Base-by-base conservation (phyloP, 805 yeast genomes). In the Candida yuanshanica region DNA sequence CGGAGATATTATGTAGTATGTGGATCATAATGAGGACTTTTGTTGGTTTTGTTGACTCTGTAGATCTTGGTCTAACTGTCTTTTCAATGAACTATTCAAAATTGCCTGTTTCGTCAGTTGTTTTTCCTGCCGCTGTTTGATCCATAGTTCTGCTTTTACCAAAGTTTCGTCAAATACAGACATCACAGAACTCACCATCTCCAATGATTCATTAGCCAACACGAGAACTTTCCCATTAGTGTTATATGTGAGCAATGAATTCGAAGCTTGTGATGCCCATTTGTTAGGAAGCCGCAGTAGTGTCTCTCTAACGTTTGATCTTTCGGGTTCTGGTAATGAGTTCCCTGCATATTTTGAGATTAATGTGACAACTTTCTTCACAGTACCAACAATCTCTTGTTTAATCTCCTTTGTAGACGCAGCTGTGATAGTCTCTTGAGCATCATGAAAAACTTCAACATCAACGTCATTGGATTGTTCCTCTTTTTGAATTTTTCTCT, bases 171-270 rank as follows among this genome's bases (percentile, higher is more conserved):
- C 91, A 51, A 95, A 88, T 7, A 90, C 90, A 38, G 73, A 74
- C 49, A 89, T 88, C 16, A 91, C 81, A 43, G 84, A 83, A 32
- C 81, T 74, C 27, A 91, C 82, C 88, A 90, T 54, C 33, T 84
- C 93, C 36, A 91, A 65, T 0, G 96, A 82, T 60, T 93, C 99
- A 49, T 83, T 83, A 0, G 98, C 97, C 45, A 91, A 69, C 5
- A 84, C 73, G 20, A 93, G 64, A 1, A 88, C 85, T 47, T 82
- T 79, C 18, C 85, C 87, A 56, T 87, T 84, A 9, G 76, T 65
- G 47, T 70, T 55, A 21, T 48, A 48, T 4, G 46, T 46, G 4
- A 52, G 29, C 13, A 43, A 37, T 1, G 51, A 39, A 24, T 35
- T 32, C 22, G 55, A 42, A 17, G 56, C 39, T 25, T 62, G 37